phyloP scores from a whole-genome alignment of 345 rosid species.

The Salix caprea region DNA sequence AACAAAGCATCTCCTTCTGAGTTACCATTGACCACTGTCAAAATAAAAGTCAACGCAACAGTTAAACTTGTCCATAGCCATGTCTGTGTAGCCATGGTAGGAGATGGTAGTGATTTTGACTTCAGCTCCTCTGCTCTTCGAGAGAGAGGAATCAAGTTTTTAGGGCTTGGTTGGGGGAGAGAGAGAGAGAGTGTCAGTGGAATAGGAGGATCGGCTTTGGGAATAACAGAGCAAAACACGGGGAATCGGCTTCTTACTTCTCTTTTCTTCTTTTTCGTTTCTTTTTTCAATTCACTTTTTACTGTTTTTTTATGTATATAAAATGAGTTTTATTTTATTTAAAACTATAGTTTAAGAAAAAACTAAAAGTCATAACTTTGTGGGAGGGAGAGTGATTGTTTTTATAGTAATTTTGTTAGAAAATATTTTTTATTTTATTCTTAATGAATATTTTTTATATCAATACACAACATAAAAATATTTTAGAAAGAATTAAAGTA shows the following conservation, averaged over 20 bases:
- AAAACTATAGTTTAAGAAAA: too few relatives aligned
- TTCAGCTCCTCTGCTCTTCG: background rate
- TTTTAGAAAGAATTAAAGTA: too few relatives aligned
- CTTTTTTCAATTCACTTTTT: background rate
- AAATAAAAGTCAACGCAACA: constrained; percentile 12
- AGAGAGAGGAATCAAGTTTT: background rate
- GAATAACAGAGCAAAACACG: constrained; percentile 41
- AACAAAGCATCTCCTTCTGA: constrained; percentile 91
- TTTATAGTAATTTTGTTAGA: too few relatives aligned
- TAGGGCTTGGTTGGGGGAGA: background rate
- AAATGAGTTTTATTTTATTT: too few relatives aligned
- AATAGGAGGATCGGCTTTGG: constrained; percentile 43
- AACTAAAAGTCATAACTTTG: too few relatives aligned
- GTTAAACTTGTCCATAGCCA: constrained; percentile 37
- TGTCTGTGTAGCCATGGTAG: constrained; percentile 45
- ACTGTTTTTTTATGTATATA: background rate
- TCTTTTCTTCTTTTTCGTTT: background rate
- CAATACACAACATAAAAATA: too few relatives aligned
- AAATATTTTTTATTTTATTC: too few relatives aligned
- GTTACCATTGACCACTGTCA: constrained; percentile 45
- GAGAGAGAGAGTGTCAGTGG: background rate
- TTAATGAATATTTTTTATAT: too few relatives aligned
- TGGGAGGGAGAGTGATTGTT: accelerated
- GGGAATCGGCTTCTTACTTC: background rate
- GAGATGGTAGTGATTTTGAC: background rate